Base-by-base conservation (phyloP, 2,329 filamentous ascomycete genomes). In the Aspergillus japonicus region DNA sequence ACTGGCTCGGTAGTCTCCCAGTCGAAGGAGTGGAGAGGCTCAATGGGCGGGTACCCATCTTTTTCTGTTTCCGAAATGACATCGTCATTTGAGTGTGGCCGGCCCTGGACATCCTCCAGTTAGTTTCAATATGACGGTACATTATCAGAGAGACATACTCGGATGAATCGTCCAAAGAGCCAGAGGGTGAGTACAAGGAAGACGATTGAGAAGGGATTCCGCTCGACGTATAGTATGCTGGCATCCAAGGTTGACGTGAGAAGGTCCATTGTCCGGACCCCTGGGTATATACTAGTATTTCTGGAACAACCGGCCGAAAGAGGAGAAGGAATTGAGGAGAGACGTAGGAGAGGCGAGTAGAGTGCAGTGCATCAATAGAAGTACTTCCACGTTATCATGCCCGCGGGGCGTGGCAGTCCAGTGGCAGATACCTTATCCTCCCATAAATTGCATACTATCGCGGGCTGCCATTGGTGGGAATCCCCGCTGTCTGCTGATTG, bases 1-100 rank as follows among this genome's bases (percentile, higher is more conserved):
- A 85, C 68, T 0, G 84, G 85, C 58, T 82, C 77, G 33, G 79
- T 81, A 0, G 72, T 76, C 54, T 76, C 68, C 78, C 83, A 83
- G 60, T 84, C 72, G 63, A 87, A 85, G 57, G 78, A 70, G 2
- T 69, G 50, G 4, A 86, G 73, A 3, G 83, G 78, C 23, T 74
- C 66, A 42, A 77, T 67, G 1, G 65, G 51, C 2, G 71, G 68
- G 50, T 70, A 72, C 21, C 61, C 68, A 11, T 48, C 50, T 42
- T 55, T 42, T 49, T 35, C 52, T 42, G 29, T 42, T 24, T 23
- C 21, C 49, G 21, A 3, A 4, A 33, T 53, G n/a, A 21, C 59
- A 31, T 51, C 23, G n/a, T 44, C 39, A 12, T 5, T 19, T 5
- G 39, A 7, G 16, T 7, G 19, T 24, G 5, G 23, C 14, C 42